A percentile compares a stretch with the other conserved stretches of the same genome.
Evolutionary conservation across 768 basidiomycete genomes (phyloP).

Genomic region (Trametes cubensis): DNA sequence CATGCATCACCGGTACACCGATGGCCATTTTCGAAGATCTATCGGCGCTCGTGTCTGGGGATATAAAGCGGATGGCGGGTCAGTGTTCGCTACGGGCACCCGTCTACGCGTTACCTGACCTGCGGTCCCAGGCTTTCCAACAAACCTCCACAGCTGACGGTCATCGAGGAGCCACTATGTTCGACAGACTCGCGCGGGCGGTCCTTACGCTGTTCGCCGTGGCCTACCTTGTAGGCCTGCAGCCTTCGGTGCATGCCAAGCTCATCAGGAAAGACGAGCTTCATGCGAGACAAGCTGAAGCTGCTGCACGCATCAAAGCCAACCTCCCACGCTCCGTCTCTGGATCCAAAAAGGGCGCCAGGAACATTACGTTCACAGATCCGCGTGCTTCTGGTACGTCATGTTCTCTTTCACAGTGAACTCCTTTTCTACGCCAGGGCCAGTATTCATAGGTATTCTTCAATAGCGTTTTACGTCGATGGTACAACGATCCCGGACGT

Average conservation of each 20-base stretch:
- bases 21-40: too few relatives aligned
- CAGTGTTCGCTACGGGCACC: too few relatives aligned
- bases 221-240: neutral
- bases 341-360: conserved; percentile 30
- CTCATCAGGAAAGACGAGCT: conserved; percentile 42
- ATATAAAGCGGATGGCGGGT: too few relatives aligned
- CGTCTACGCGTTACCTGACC: too few relatives aligned
- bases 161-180: neutral
- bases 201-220: conserved; percentile 4
- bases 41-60: too few relatives aligned
- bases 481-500: conserved; percentile 67
- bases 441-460: neutral
- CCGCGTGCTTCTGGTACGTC: conserved; percentile 58
- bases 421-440: neutral
- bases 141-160: too few relatives aligned
- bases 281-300: conserved; percentile 49
- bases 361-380: conserved; percentile 74
- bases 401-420: neutral
- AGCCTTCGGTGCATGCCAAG: conserved; percentile 11
- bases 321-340: conserved; percentile 14
- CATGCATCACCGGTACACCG: too few relatives aligned
- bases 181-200: conserved; percentile 2
- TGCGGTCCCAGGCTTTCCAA: too few relatives aligned
- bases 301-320: conserved; percentile 44
- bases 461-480: conserved; percentile 72